A percentile compares a stretch with the other conserved stretches of the same genome.
Conservation (phyloP, 176 grass and related monocot species). For the Hyparrhenia diplandra region DNA sequence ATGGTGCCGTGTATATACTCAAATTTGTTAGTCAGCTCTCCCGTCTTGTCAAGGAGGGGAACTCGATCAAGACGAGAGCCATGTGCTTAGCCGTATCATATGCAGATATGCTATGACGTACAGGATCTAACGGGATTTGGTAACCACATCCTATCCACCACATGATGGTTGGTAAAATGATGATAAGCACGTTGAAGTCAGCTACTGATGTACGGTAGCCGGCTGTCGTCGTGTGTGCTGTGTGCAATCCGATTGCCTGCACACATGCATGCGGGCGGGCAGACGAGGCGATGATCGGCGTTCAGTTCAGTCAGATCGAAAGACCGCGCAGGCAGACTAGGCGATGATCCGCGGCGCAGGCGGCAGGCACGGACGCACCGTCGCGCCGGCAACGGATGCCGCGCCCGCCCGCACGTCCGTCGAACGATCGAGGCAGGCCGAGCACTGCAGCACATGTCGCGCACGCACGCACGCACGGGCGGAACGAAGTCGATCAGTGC, state of each 20-base stretch:
- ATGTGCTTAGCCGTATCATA: neutral
- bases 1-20: no score
- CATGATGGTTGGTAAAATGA: neutral
- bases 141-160: neutral
- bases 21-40: neutral
- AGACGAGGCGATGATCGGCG: neutral
- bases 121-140: neutral
- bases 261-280: neutral
- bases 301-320: neutral
- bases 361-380: no score
- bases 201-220: neutral
- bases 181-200: neutral
- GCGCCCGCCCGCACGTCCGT: neutral
- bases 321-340: no score
- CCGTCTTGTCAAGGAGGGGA: neutral
- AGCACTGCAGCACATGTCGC: neutral
- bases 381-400: no score
- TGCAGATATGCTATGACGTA: neutral
- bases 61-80: neutral
- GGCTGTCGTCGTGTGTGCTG: neutral
- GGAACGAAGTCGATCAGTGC: no score
- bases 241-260: neutral
- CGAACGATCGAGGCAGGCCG: neutral
- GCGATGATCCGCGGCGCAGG: neutral
- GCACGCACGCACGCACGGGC: no score